phyloP scores from a whole-genome alignment of 1,284 basidiomycete species.

The Heimioporus retisporus region DNA sequence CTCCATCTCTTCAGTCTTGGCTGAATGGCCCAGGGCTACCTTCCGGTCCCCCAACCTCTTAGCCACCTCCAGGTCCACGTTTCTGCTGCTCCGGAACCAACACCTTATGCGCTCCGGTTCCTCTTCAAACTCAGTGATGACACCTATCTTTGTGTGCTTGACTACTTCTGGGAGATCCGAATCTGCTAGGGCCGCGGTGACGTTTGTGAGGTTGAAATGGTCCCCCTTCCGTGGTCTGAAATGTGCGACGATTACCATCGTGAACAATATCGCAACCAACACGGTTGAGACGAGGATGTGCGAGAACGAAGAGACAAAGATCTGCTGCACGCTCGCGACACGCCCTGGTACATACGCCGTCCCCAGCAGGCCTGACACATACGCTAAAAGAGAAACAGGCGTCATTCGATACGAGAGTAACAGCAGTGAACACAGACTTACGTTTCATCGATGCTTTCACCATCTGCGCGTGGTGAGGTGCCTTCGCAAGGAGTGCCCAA shows the following conservation, averaged over 20 bases:
- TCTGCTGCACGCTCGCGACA: background rate
- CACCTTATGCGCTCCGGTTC: background rate
- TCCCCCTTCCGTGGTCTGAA: constrained; percentile 22
- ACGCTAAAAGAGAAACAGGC: background rate
- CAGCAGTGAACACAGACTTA: no score
- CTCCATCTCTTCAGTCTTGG: constrained; percentile 12
- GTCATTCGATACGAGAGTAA: background rate
- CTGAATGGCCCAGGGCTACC: constrained; percentile 6
- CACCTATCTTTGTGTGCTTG: constrained; percentile 13
- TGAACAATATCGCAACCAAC: constrained; percentile 5
- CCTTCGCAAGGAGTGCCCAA: no score
- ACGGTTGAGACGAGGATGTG: constrained; percentile 22
- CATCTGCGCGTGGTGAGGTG: no score
- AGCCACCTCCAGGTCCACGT: constrained; percentile 18
- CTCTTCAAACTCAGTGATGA: background rate
- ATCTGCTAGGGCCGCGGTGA: constrained; percentile 23
- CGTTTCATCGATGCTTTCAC: no score
- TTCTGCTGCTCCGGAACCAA: background rate
- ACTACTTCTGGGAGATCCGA: constrained; percentile 18
- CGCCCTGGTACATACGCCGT: no score
- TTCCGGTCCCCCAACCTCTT: constrained; percentile 16
- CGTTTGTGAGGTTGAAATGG: constrained; percentile 27
- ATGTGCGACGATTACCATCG: constrained; percentile 8
- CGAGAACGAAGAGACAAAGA: constrained; percentile 25
- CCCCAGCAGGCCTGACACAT: no score